Evolutionary conservation across 148 eudicot genomes (phyloP).

Genomic region (Vaccinium myrtillus): DNA sequence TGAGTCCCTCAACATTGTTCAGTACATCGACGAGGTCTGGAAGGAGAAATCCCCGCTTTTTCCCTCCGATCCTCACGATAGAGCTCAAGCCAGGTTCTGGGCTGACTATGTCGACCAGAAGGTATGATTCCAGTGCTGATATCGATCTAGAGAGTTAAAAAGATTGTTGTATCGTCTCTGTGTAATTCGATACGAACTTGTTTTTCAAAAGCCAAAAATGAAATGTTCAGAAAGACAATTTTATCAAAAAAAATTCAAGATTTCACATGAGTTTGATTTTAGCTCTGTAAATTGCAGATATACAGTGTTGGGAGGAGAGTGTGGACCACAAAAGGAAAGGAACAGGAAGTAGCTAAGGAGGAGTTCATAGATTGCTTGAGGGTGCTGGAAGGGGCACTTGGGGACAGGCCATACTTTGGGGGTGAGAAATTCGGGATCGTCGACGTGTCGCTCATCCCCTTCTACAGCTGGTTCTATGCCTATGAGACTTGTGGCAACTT

Average conservation of each 20-base stretch:
- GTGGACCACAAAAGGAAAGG: conserved; percentile 29
- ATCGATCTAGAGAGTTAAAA: neutral
- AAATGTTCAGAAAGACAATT: neutral
- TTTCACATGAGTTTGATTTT: neutral
- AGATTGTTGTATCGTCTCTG: neutral
- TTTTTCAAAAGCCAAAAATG: neutral
- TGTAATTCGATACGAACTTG: neutral
- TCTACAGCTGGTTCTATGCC: conserved; percentile 35
- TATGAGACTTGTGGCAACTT: conserved; percentile 20
- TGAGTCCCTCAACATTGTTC: conserved; percentile 40
- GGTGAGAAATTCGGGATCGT: conserved; percentile 31
- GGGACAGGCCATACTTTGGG: conserved; percentile 16
- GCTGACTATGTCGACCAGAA: conserved; percentile 27
- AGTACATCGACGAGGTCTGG: conserved; percentile 68
- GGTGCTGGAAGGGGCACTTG: conserved; percentile 38
- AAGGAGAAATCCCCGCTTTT: conserved; percentile 30
- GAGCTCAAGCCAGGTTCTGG: conserved; percentile 61
- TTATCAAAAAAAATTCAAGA: neutral
- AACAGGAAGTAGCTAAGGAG: conserved; percentile 30
- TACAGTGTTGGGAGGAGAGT: neutral
- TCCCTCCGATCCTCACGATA: conserved; percentile 43
- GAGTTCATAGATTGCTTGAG: conserved; percentile 30
- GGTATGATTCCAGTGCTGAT: neutral
- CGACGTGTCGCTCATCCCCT: conserved; percentile 37
- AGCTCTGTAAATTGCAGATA: conserved; percentile 7